Percentiles rank a stretch among this genome's conserved stretches.
Conservation (phyloP, 257 asterid species). For the Parsonsia alboflavescens region DNA sequence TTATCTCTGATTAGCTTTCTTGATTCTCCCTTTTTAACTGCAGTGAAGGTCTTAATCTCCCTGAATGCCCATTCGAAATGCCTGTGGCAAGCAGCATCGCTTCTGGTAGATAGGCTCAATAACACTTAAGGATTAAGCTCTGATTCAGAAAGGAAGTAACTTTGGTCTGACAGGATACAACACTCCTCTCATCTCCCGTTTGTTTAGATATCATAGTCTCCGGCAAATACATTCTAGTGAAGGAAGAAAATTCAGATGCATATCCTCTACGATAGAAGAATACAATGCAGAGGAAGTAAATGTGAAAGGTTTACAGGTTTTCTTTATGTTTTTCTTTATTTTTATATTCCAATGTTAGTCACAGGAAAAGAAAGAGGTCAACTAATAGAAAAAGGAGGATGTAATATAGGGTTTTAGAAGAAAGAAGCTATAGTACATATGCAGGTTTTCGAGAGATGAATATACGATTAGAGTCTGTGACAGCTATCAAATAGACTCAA, state of each 20-base stretch:
- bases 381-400: constrained; percentile 14
- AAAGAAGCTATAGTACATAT: constrained; percentile 9
- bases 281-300: constrained; percentile 28
- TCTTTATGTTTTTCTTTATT: constrained; percentile 2
- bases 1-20: background rate
- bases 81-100: constrained; percentile 45
- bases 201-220: constrained; percentile 23
- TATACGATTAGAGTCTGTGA: constrained; percentile 17
- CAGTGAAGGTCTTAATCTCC: constrained; percentile 52
- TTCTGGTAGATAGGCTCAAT: constrained; percentile 41
- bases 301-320: constrained; percentile 25
- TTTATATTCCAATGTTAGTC: constrained; percentile 12
- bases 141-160: constrained; percentile 25
- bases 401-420: constrained; percentile 31
- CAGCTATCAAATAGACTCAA: constrained; percentile 10
- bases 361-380: constrained; percentile 21
- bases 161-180: constrained; percentile 30
- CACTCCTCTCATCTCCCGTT: constrained; percentile 12
- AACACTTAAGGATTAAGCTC: constrained; percentile 24
- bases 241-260: constrained; percentile 32
- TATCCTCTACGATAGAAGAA: constrained; percentile 31
- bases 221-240: constrained; percentile 35
- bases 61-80: constrained; percentile 65
- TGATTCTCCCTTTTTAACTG: constrained; percentile 28
- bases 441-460: constrained; percentile 19